Conservation (phyloP, 2,329 filamentous ascomycete genomes). For the Diaporthe ampelina region DNA sequence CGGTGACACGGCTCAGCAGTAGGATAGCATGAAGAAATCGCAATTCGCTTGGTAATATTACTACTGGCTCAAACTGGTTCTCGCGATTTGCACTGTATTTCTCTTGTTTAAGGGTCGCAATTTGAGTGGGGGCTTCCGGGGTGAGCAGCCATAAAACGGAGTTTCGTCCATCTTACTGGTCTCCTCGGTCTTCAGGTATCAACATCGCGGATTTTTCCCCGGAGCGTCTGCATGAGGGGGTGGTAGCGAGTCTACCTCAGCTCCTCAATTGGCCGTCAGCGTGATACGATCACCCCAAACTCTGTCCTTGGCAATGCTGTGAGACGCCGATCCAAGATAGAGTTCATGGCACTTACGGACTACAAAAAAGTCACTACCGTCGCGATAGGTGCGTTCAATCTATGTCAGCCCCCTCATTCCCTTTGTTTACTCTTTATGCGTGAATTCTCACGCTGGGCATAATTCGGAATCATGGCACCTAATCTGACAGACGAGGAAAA, state of each 20-base stretch:
- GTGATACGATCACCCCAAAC: neutral
- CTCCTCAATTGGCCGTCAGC: neutral
- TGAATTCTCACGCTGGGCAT: neutral
- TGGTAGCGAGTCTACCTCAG: neutral
- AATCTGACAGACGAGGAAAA: slow-evolving; percentile 1
- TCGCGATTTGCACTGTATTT: neutral
- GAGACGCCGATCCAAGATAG: neutral
- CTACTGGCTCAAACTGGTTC: neutral
- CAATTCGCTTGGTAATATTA: neutral
- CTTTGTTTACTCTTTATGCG: neutral
- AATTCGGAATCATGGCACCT: neutral
- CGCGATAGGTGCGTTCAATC: neutral
- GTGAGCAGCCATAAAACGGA: neutral
- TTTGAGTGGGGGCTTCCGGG: neutral
- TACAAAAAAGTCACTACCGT: neutral
- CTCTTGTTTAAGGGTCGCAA: neutral
- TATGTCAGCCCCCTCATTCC: neutral
- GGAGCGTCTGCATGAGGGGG: neutral
- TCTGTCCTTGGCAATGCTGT: slow-evolving; percentile 25
- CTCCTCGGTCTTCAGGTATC: slow-evolving; percentile 17
- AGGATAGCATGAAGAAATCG: neutral
- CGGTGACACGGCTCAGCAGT: neutral
- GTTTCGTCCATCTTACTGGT: slow-evolving; percentile 10
- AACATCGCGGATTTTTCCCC: neutral
- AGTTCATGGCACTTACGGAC: neutral